Percentiles rank a stretch among this genome's conserved stretches.
These are phyloP conservation scores for Diplotaxis tenuifolia DNA, from an alignment of 345 rosid genomes.

Conservation along the genomic window DNA sequence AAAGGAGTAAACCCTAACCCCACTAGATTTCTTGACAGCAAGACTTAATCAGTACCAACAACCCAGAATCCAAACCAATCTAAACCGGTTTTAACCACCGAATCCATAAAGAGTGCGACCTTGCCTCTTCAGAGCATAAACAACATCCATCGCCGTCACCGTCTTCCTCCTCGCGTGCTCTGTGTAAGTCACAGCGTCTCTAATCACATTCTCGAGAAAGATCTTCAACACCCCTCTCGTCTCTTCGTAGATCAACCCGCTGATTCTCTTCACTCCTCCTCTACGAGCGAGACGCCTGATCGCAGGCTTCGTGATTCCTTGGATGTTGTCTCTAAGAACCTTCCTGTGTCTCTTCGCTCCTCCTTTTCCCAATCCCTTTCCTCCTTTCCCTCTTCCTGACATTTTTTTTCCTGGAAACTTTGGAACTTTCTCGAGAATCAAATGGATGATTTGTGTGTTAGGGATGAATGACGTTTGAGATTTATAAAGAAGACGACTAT, in stretches of 20 bases:
- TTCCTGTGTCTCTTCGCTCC: constrained; percentile 47
- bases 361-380: constrained; percentile 48
- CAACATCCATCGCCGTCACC: constrained; percentile 48
- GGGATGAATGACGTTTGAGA: too few relatives aligned
- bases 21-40: constrained; percentile 23
- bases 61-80: too few relatives aligned
- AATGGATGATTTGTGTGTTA: too few relatives aligned
- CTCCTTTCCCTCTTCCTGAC: constrained; percentile 51
- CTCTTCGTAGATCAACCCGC: constrained; percentile 45
- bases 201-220: constrained; percentile 43
- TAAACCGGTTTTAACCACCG: constrained; percentile 24
- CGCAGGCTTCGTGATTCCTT: constrained; percentile 47
- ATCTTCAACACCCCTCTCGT: constrained; percentile 43
- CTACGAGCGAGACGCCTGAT: constrained; percentile 41
- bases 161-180: constrained; percentile 48
- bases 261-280: constrained; percentile 45
- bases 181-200: constrained; percentile 46
- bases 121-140: constrained; percentile 44
- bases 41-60: constrained; percentile 7
- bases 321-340: constrained; percentile 41
- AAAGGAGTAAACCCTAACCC: background rate
- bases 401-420: background rate
- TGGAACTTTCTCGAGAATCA: background rate
- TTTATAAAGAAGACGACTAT: constrained; percentile 22
- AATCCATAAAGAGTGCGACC: constrained; percentile 43